These are phyloP conservation scores for Colletotrichum higginsianum DNA, from an alignment of 2,329 filamentous ascomycete species.

Conservation along the genomic window DNA sequence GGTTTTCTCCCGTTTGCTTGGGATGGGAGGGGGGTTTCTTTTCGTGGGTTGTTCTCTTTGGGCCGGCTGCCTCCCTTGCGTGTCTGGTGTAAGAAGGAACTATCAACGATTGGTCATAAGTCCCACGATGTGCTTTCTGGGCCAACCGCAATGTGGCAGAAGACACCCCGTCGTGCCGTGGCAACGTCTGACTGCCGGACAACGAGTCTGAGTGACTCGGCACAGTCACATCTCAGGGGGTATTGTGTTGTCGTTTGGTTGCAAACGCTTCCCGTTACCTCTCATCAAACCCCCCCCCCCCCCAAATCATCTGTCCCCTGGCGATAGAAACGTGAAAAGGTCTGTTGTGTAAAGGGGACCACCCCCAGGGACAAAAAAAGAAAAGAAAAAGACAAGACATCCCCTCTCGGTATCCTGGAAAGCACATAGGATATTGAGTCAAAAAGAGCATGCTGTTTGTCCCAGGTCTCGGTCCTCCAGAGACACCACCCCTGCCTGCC, in stretches of 20 bases:
- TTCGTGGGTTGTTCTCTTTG: constrained; percentile 1
- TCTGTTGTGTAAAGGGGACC: constrained; percentile 26
- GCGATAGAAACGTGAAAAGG: constrained; percentile 14
- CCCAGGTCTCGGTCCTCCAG: constrained; percentile 7
- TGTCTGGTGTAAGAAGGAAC: not conserved
- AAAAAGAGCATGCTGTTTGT: constrained; percentile 30
- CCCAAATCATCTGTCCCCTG: not conserved
- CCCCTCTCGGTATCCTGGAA: constrained; percentile 39
- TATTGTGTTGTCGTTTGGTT: constrained; percentile 10
- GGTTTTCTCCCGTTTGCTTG: constrained; percentile 15
- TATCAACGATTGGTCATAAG: not conserved
- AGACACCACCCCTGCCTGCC: not conserved
- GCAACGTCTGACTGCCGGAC: constrained; percentile 3
- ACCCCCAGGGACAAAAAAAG: constrained; percentile 16
- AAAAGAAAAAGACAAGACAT: constrained; percentile 20
- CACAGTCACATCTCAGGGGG: constrained; percentile 12
- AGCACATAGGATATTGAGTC: constrained; percentile 26
- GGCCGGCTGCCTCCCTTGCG: constrained; percentile 13
- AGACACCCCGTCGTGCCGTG: constrained; percentile 2
- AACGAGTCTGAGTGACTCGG: constrained; percentile 20
- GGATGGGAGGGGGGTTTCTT: not conserved
- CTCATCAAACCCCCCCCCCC: not conserved
- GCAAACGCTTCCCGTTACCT: constrained; percentile 27
- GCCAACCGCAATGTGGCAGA: constrained; percentile 3
- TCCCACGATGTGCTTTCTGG: constrained; percentile 1